These are phyloP conservation scores for Litchi chinensis DNA, from an alignment of 345 rosid species.

Conservation along the genomic window DNA sequence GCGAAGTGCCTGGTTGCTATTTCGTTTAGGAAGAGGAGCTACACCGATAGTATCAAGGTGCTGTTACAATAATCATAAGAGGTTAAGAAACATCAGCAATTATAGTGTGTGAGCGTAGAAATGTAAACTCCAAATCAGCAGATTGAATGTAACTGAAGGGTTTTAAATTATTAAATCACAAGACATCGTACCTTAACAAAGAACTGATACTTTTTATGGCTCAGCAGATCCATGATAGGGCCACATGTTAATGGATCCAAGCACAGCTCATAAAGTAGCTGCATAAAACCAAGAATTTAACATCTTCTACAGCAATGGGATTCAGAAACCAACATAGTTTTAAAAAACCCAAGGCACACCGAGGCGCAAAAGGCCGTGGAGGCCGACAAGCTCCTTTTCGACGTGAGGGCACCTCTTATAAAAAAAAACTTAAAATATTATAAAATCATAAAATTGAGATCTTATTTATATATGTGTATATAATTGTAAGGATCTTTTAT, in stretches of 20 bases:
- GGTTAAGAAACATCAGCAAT: slow-evolving; percentile 12
- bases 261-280: slow-evolving; percentile 87
- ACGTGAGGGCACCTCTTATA: no score
- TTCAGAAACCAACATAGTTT: background rate
- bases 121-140: background rate
- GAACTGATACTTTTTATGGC: slow-evolving; percentile 81
- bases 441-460: no score
- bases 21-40: slow-evolving; percentile 89
- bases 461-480: no score
- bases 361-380: background rate
- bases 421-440: no score
- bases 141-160: slow-evolving; percentile 1
- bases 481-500: no score
- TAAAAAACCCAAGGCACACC: no score
- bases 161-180: slow-evolving; percentile 11
- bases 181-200: slow-evolving; percentile 60
- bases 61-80: slow-evolving; percentile 38
- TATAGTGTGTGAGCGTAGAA: no score
- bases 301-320: background rate
- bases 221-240: slow-evolving; percentile 83
- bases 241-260: slow-evolving; percentile 82
- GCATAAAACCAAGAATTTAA: slow-evolving; percentile 32
- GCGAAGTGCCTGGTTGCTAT: slow-evolving; percentile 77
- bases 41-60: slow-evolving; percentile 85
- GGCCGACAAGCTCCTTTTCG: no score